Percentiles rank a stretch among this genome's conserved stretches.
Evolutionary conservation across 352 stramenopile genomes (phyloP).

Genomic region (Paralagenidium karlingii): DNA sequence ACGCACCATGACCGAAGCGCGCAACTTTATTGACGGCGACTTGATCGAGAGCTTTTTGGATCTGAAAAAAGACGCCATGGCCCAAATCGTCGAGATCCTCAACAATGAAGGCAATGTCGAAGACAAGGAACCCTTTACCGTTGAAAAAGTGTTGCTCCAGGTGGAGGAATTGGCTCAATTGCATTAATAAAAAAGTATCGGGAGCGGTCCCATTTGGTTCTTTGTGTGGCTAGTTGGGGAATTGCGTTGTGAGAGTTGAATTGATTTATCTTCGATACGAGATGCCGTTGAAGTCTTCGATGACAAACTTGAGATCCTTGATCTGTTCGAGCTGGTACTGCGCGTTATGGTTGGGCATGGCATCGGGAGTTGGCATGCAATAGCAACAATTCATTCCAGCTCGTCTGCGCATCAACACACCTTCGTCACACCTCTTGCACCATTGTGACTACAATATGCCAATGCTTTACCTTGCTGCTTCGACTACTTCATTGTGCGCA

Average conservation of each 20-base stretch:
- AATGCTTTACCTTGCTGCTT: no score
- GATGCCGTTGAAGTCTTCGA: slow-evolving; percentile 67
- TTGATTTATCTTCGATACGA: slow-evolving; percentile 53
- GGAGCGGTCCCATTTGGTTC: no score
- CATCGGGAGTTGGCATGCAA: slow-evolving; percentile 46
- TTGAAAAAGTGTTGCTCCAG: slow-evolving; percentile 50
- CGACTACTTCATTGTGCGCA: no score
- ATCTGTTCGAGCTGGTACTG: slow-evolving; percentile 69
- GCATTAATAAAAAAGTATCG: no score
- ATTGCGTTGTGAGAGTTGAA: no score
- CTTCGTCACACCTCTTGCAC: no score
- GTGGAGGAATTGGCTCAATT: slow-evolving; percentile 71
- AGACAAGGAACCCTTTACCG: slow-evolving; percentile 32
- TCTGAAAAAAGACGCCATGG: slow-evolving; percentile 81
- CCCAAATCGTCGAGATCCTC: slow-evolving; percentile 84
- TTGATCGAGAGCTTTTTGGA: slow-evolving; percentile 93
- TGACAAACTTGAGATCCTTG: slow-evolving; percentile 46
- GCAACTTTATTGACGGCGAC: slow-evolving; percentile 95
- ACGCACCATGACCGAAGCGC: slow-evolving; percentile 59
- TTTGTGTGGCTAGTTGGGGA: no score
- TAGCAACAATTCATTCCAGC: slow-evolving; percentile 45
- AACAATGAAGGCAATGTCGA: slow-evolving; percentile 82
- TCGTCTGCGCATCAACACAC: no score
- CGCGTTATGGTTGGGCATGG: slow-evolving; percentile 61
- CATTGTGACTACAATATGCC: no score